Evolutionary conservation across 2,329 filamentous ascomycete species (phyloP).

Genomic region (Tolypocladium ovalisporum): DNA sequence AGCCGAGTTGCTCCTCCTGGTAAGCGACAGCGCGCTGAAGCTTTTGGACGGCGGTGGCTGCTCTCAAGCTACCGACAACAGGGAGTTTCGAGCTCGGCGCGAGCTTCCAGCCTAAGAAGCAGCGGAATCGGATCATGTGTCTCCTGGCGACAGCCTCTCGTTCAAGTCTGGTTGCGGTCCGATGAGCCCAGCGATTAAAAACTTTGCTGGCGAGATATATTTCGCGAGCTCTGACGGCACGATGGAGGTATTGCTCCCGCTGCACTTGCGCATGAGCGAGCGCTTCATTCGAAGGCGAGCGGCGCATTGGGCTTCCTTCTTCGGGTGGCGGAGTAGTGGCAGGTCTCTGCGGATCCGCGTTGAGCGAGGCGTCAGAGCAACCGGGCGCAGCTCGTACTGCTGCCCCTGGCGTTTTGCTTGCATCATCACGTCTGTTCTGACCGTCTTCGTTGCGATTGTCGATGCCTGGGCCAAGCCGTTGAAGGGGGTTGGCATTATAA

Average conservation of each 20-base stretch:
- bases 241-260: conserved; percentile 22
- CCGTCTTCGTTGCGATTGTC: background rate
- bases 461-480: background rate
- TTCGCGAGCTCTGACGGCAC: conserved; percentile 53
- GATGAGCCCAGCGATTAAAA: conserved; percentile 48
- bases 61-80: conserved; percentile 17
- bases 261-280: background rate
- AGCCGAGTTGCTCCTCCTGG: conserved; percentile 16
- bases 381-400: background rate
- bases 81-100: conserved; percentile 18
- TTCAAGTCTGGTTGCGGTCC: conserved; percentile 52
- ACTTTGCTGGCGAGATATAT: conserved; percentile 41
- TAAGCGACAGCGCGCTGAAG: conserved; percentile 17
- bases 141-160: conserved; percentile 57
- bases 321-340: background rate
- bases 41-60: conserved; percentile 19
- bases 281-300: background rate
- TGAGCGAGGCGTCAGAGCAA: background rate
- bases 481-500: background rate
- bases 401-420: background rate
- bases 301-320: background rate
- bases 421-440: background rate
- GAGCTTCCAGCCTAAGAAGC: conserved; percentile 24
- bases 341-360: background rate
- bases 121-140: conserved; percentile 53